Base-by-base conservation (phyloP, 106 monocot genomes). In the Apostasia shenzhenica region DNA sequence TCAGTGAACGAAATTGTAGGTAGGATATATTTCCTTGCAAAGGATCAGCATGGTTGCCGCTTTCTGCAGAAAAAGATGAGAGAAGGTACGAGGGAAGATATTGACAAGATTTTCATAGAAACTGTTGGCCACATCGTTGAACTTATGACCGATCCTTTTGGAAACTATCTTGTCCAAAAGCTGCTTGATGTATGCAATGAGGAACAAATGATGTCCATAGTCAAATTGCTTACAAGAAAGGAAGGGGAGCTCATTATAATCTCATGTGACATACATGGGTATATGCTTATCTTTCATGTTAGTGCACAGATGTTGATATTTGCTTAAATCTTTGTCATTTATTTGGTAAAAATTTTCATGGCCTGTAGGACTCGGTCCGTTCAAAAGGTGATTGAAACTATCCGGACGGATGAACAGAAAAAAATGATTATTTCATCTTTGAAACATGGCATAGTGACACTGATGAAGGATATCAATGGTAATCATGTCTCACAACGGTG, bases 191-290 rank as follows among this genome's bases (percentile, higher is more conserved):
- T 73, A 38, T 87, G 91, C 41, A 82, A 38, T 58, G 80, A 80
- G 70, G 67, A 82, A 5, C 84, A 87, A 61, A 77, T 75, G 53
- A 72, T 59, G 71, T 55, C 10, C 38, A 77, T 91, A 58, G 13
- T 87, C 59, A 37, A 59, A 55, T 72, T 61, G n/a, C 72, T 87
- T 60, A 87, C 91, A 1, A 68, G 52, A 53, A 58, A 72, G 2
- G 45, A 14, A 42, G 67, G 55, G 2, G 72, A 69, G 64, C 75
- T 91, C 46, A n/a, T 84, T 48, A 43, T 41, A 48, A 80, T 91
- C 41, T 78, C 87, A 5, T 87, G 91, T 73, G 74, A 84, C 55
- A 73, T 64, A 77, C 87, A 91, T 73, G 91, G 91, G 91, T 91
- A 73, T 3, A 73, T 43, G 42, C 61, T 11, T 9, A 3, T 9